A percentile compares a stretch with the other conserved stretches of the same genome.
phyloP scores from a whole-genome alignment of 2,329 filamentous ascomycete genomes.

The Tolypocladium sp. region DNA sequence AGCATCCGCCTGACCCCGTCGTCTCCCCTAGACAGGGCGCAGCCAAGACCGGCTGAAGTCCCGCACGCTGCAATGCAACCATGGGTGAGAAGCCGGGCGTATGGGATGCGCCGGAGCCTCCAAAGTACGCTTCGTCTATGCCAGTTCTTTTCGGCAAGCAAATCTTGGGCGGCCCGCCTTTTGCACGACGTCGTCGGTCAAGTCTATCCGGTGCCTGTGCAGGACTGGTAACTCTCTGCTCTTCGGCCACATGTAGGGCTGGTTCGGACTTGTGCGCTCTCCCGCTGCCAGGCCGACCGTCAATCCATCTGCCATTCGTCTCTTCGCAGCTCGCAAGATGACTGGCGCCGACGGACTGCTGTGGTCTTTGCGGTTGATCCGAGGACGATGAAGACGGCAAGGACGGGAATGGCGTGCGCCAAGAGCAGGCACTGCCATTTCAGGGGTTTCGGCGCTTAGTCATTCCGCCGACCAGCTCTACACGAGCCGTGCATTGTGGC shows the following conservation, averaged over 20 bases:
- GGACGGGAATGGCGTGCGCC: neutral
- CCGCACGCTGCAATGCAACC: neutral
- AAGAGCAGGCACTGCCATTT: neutral
- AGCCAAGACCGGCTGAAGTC: neutral
- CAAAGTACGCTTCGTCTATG: neutral
- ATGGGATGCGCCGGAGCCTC: neutral
- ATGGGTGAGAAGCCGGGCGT: neutral
- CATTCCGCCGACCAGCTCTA: neutral
- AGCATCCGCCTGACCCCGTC: neutral
- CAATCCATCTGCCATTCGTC: neutral
- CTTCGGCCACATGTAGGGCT: neutral
- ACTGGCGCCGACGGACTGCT: neutral
- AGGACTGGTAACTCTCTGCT: neutral
- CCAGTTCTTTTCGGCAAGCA: neutral
- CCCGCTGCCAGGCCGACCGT: too few relatives aligned
- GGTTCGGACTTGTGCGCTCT: neutral
- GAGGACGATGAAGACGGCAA: neutral
- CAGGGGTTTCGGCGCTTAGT: neutral
- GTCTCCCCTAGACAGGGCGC: neutral
- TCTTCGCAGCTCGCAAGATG: neutral
- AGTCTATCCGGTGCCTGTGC: too few relatives aligned
- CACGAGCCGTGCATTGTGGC: neutral
- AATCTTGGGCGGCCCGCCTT: neutral
- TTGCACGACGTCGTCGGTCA: too few relatives aligned
- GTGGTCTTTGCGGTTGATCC: neutral